These are phyloP conservation scores for Suhomyces atakaporum DNA, from an alignment of 1,139 yeast genomes.

Conservation along the genomic window DNA sequence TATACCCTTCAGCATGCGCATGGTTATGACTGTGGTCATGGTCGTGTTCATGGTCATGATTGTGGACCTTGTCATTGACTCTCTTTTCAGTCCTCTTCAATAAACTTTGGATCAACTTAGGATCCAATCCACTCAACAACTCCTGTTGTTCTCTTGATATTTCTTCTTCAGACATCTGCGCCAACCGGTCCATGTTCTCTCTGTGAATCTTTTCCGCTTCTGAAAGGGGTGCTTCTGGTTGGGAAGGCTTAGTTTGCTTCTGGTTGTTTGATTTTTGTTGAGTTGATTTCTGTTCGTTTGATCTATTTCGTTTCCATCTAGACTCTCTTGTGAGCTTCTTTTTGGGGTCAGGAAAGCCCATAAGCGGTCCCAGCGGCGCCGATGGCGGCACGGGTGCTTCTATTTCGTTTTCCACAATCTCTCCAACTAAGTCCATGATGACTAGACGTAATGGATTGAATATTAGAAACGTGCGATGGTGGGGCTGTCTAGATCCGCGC, in stretches of 20 bases:
- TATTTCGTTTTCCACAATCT: constrained; percentile 69
- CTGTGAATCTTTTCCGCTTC: constrained; percentile 76
- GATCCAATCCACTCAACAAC: constrained; percentile 65
- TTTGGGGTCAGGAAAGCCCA: constrained; percentile 49
- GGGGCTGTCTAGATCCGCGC: too few relatives aligned
- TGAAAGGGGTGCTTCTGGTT: constrained; percentile 17
- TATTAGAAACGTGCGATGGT: constrained; percentile 5
- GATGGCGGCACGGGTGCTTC: constrained; percentile 38
- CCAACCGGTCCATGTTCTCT: constrained; percentile 68
- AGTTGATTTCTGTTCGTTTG: background rate
- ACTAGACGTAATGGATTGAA: too few relatives aligned
- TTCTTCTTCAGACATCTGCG: constrained; percentile 67
- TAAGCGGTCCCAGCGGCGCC: constrained; percentile 16
- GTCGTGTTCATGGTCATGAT: constrained; percentile 10
- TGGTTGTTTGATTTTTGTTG: constrained; percentile 2
- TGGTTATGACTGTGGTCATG: constrained; percentile 22
- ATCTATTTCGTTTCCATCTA: constrained; percentile 27
- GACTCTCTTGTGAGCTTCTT: constrained; percentile 27
- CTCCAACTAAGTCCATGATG: constrained; percentile 70
- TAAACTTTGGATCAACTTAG: constrained; percentile 62
- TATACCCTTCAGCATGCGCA: constrained; percentile 64
- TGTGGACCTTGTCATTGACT: constrained; percentile 25
- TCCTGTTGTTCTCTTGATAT: constrained; percentile 67
- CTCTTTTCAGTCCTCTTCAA: constrained; percentile 43
- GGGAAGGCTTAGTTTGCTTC: background rate